These are phyloP conservation scores for Chaetomiaceae sp. DNA, from an alignment of 2,329 filamentous ascomycete species.

Conservation along the genomic window DNA sequence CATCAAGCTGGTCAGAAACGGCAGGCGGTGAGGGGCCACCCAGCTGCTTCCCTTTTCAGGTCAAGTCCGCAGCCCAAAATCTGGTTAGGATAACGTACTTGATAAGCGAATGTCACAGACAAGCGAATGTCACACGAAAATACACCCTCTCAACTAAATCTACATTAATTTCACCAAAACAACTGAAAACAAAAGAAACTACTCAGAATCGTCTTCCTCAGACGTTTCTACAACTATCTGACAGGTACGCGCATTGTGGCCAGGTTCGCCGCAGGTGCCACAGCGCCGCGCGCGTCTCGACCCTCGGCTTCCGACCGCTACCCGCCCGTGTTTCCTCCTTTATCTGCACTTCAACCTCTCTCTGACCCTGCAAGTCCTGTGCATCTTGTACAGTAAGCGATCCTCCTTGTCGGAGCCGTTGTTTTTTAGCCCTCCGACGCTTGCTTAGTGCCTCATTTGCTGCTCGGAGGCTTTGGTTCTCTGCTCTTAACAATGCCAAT, in stretches of 20 bases:
- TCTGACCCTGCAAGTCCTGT: neutral
- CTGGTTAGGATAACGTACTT: no score
- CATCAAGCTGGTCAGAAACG: constrained; percentile 2
- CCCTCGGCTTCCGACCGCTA: neutral
- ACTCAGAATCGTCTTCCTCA: constrained; percentile 10
- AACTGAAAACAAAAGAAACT: constrained; percentile 3
- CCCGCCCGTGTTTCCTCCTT: neutral
- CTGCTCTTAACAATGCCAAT: constrained; percentile 1
- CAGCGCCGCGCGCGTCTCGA: neutral
- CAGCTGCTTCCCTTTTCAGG: no score
- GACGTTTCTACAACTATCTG: neutral
- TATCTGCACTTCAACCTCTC: neutral
- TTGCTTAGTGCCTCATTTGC: constrained; percentile 13
- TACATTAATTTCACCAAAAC: constrained; percentile 1
- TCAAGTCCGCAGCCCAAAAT: no score
- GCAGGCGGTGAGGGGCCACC: constrained; percentile 19
- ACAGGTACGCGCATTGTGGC: neutral
- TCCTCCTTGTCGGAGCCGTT: neutral
- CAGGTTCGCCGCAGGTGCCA: no score
- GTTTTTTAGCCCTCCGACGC: neutral
- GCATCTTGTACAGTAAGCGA: neutral
- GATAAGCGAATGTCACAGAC: no score
- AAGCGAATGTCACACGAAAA: no score
- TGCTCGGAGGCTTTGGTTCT: neutral
- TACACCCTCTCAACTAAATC: no score